Evolutionary conservation across 805 yeast genomes (phyloP).

Genomic region (Ogataea kodamae): DNA sequence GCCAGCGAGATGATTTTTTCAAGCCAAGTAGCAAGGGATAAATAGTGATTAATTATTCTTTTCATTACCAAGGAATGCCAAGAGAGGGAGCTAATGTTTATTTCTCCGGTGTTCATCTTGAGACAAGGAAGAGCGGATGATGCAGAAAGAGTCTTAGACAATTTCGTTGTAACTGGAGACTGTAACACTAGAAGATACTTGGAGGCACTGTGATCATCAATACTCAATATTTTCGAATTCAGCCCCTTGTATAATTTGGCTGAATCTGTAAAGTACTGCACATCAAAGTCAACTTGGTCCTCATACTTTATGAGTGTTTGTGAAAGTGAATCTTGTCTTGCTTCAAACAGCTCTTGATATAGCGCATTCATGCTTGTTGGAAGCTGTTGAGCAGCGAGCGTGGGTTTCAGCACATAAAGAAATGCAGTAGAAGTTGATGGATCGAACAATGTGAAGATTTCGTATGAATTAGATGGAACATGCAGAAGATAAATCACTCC

Average conservation of each 20-base stretch:
- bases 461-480: slow-evolving; percentile 68
- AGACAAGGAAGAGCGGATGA: slow-evolving; percentile 60
- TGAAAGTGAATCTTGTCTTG: slow-evolving; percentile 44
- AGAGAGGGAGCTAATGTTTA: slow-evolving; percentile 66
- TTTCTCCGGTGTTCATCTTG: slow-evolving; percentile 54
- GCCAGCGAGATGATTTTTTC: slow-evolving; percentile 62
- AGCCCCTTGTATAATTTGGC: slow-evolving; percentile 56
- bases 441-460: slow-evolving; percentile 63
- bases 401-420: slow-evolving; percentile 65
- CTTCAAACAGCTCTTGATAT: slow-evolving; percentile 50
- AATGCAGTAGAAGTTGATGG: slow-evolving; percentile 53
- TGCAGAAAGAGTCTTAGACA: slow-evolving; percentile 45
- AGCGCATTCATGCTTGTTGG: slow-evolving; percentile 51
- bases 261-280: slow-evolving; percentile 50
- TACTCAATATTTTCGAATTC: slow-evolving; percentile 48
- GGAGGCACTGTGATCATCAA: slow-evolving; percentile 65
- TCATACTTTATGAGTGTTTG: slow-evolving; percentile 52
- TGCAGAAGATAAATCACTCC: slow-evolving; percentile 66
- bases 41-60: slow-evolving; percentile 63
- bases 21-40: slow-evolving; percentile 73
- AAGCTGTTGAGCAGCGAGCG: slow-evolving; percentile 60
- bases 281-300: slow-evolving; percentile 50
- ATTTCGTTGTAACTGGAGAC: slow-evolving; percentile 54
- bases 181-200: slow-evolving; percentile 67
- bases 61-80: slow-evolving; percentile 74